Percentiles rank a stretch among this genome's conserved stretches.
phyloP scores from a whole-genome alignment of 176 grass and related monocot species.

The Musa acuminata region DNA sequence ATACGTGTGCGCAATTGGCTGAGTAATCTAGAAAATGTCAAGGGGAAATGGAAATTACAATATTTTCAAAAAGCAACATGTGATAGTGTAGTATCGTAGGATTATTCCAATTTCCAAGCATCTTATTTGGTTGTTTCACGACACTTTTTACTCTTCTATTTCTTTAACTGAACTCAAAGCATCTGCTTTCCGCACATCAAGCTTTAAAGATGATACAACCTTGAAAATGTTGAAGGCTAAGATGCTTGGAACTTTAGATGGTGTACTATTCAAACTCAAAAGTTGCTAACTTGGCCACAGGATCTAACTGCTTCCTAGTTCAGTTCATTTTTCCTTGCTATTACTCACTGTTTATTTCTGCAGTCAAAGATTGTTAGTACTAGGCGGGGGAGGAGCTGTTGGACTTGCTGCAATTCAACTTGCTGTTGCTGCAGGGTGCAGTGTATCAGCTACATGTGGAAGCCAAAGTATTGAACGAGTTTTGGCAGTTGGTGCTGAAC shows the following conservation, averaged over 20 bases:
- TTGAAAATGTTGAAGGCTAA: neutral
- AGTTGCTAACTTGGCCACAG: neutral
- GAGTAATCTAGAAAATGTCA: neutral
- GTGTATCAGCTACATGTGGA: conserved; percentile 76
- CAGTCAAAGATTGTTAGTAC: conserved; percentile 75
- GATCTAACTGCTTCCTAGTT: neutral
- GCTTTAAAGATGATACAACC: neutral
- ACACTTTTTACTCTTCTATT: neutral
- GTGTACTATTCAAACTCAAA: neutral
- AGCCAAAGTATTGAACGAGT: conserved; percentile 60
- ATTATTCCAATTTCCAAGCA: neutral
- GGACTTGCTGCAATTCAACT: conserved; percentile 74
- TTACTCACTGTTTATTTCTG: conserved; percentile 17
- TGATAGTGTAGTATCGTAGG: too few relatives aligned
- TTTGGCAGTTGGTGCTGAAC: too few relatives aligned
- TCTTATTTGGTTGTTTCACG: neutral
- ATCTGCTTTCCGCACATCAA: neutral
- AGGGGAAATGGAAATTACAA: too few relatives aligned
- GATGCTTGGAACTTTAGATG: neutral
- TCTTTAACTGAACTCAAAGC: neutral
- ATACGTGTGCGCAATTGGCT: neutral
- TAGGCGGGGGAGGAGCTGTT: conserved; percentile 96
- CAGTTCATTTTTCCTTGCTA: conserved; percentile 1
- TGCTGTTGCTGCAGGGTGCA: conserved; percentile 60
- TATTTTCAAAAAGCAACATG: too few relatives aligned